These are phyloP conservation scores for Anisogramma anomala DNA, from an alignment of 2,329 filamentous ascomycete genomes.

Conservation along the genomic window DNA sequence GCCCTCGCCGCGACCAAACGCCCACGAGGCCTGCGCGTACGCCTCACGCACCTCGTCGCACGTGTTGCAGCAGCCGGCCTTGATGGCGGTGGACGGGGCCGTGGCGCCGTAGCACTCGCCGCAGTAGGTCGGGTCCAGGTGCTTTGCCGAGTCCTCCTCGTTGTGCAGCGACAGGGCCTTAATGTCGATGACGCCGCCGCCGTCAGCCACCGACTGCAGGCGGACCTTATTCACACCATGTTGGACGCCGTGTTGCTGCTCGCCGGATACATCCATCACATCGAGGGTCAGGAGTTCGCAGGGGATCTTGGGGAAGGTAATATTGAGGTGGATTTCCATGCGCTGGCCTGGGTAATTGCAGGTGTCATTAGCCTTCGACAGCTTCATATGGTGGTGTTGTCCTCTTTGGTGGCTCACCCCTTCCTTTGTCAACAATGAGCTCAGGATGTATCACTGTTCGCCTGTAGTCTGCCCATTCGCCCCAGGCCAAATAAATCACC, in stretches of 20 bases:
- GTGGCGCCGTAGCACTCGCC: slow-evolving; percentile 84
- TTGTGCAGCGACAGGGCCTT: slow-evolving; percentile 60
- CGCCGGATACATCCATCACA: slow-evolving; percentile 97
- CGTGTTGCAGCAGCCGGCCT: slow-evolving; percentile 89
- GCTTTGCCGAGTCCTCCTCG: slow-evolving; percentile 55
- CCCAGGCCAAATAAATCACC: slow-evolving; percentile 79
- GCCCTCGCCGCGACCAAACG: slow-evolving; percentile 80
- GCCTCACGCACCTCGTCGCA: slow-evolving; percentile 95
- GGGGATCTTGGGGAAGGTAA: slow-evolving; percentile 85
- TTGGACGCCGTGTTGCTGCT: slow-evolving; percentile 87
- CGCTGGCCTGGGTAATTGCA: slow-evolving; percentile 57
- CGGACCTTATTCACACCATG: slow-evolving; percentile 90
- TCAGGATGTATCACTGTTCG: slow-evolving; percentile 79
- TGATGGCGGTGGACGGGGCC: slow-evolving; percentile 57
- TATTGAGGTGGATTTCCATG: slow-evolving; percentile 98
- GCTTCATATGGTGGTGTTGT: background rate
- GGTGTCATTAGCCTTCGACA: slow-evolving; percentile 13
- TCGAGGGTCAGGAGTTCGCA: slow-evolving; percentile 94
- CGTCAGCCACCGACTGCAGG: slow-evolving; percentile 58
- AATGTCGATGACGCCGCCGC: slow-evolving; percentile 62
- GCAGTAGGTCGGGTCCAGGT: slow-evolving; percentile 87
- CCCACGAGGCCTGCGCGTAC: slow-evolving; percentile 82
- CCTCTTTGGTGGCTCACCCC: slow-evolving; percentile 52
- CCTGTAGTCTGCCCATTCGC: slow-evolving; percentile 92
- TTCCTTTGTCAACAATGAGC: slow-evolving; percentile 88